These are phyloP conservation scores for Fusarium sp. DNA, from an alignment of 2,329 filamentous ascomycete genomes.

Conservation along the genomic window DNA sequence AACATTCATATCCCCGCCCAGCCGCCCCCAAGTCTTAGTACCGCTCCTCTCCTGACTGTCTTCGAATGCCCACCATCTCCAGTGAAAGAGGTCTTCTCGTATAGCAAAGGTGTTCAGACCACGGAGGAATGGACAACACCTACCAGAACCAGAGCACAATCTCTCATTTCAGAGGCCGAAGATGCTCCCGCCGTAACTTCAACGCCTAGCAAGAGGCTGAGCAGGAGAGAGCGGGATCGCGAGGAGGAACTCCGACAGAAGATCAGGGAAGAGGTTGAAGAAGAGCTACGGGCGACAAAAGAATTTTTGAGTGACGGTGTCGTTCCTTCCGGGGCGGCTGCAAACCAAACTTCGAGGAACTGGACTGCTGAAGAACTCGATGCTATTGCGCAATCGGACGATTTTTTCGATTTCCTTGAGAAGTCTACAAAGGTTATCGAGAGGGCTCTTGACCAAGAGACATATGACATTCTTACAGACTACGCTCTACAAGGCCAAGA, in stretches of 20 bases:
- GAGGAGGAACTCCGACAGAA: constrained; percentile 91
- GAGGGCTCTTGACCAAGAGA: constrained; percentile 89
- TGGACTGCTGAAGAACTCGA: constrained; percentile 87
- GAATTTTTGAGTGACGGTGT: constrained; percentile 65
- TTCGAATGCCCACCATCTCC: constrained; percentile 83
- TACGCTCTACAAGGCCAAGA: constrained; percentile 86
- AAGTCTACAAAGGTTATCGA: constrained; percentile 97
- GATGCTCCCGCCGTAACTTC: constrained; percentile 65
- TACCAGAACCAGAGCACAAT: constrained; percentile 58
- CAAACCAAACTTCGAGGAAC: constrained; percentile 81
- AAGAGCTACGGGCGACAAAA: constrained; percentile 83
- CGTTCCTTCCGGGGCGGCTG: constrained; percentile 42
- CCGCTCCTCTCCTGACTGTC: constrained; percentile 78
- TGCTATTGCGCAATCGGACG: constrained; percentile 90
- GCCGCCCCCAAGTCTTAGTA: constrained; percentile 75
- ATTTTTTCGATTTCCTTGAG: constrained; percentile 95
- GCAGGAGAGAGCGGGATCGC: constrained; percentile 80
- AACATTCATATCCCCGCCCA: constrained; percentile 57
- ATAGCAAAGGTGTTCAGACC: constrained; percentile 97
- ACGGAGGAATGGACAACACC: constrained; percentile 76
- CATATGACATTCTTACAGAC: constrained; percentile 93
- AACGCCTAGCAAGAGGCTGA: constrained; percentile 78
- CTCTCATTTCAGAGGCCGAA: constrained; percentile 68
- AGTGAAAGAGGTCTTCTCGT: constrained; percentile 88
- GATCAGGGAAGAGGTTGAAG: constrained; percentile 89